phyloP scores from a whole-genome alignment of 495 filamentous ascomycete species.

The Penicillium taxi region DNA sequence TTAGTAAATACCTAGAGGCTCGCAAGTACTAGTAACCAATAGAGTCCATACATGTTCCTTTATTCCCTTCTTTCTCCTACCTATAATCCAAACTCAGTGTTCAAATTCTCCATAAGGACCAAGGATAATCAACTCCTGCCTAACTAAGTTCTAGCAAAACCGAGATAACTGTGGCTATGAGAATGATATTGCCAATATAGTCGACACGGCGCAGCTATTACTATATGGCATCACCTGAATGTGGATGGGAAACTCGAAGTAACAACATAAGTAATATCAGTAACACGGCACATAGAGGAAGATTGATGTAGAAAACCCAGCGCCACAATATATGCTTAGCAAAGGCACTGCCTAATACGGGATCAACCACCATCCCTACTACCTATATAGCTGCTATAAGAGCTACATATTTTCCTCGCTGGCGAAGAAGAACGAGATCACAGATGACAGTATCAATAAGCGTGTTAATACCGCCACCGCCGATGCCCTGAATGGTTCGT shows the following conservation, averaged over 20 bases:
- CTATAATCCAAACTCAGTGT: no score
- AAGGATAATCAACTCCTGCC: slow-evolving; percentile 44
- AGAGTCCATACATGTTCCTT: no score
- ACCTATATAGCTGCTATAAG: slow-evolving; percentile 1
- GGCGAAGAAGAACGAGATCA: slow-evolving; percentile 26
- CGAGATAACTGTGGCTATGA: slow-evolving; percentile 33
- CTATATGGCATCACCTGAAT: not conserved
- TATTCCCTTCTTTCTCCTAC: no score
- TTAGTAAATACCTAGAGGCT: no score
- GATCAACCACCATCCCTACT: slow-evolving; percentile 22
- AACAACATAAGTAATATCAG: slow-evolving; percentile 11
- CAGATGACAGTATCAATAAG: slow-evolving; percentile 27
- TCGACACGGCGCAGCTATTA: slow-evolving; percentile 36
- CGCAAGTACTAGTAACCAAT: no score
- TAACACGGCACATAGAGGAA: slow-evolving; percentile 36
- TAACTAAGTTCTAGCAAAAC: slow-evolving; percentile 45
- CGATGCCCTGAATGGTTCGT: slow-evolving; percentile 30
- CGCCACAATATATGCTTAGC: slow-evolving; percentile 18
- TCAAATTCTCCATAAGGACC: slow-evolving; percentile 40
- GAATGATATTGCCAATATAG: slow-evolving; percentile 42
- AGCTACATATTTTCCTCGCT: slow-evolving; percentile 13
- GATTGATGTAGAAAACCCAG: slow-evolving; percentile 31
- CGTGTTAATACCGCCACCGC: slow-evolving; percentile 24
- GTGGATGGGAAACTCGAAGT: slow-evolving; percentile 24
- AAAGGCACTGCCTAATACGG: slow-evolving; percentile 23